Conservation (phyloP, 805 yeast species). For the Schwanniomyces sp. region DNA sequence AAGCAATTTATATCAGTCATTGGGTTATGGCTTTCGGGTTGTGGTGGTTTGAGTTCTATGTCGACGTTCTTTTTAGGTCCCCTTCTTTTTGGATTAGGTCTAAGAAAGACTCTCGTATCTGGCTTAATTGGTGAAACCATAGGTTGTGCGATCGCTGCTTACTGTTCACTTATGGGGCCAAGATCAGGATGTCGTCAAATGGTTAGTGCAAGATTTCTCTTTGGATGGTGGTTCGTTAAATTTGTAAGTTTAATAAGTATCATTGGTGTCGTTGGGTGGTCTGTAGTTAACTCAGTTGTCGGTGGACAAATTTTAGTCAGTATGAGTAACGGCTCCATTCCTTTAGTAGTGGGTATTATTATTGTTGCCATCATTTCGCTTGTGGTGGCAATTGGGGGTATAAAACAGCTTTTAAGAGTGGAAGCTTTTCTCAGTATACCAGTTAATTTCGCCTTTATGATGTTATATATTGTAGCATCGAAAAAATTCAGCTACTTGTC, state of each 20-base stretch:
- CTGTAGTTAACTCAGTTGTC: constrained; percentile 84
- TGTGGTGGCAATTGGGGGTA: constrained; percentile 74
- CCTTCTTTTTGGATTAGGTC: constrained; percentile 64
- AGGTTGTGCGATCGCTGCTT: constrained; percentile 79
- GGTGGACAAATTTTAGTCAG: constrained; percentile 82
- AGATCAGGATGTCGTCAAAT: constrained; percentile 87
- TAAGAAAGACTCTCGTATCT: constrained; percentile 58
- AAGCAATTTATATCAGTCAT: constrained; percentile 45
- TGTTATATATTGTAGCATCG: constrained; percentile 64
- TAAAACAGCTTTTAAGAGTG: constrained; percentile 63
- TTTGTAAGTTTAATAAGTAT: constrained; percentile 70
- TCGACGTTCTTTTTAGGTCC: constrained; percentile 81
- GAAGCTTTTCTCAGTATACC: constrained; percentile 72
- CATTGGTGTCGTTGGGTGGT: constrained; percentile 86
- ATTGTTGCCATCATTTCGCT: constrained; percentile 67
- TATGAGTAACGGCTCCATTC: constrained; percentile 63
- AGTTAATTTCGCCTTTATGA: constrained; percentile 61
- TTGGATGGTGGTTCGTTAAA: constrained; percentile 86
- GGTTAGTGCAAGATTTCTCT: constrained; percentile 76
- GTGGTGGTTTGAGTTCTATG: constrained; percentile 89
- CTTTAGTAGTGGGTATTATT: constrained; percentile 71
- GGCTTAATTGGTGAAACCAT: constrained; percentile 64
- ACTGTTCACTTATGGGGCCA: constrained; percentile 86
- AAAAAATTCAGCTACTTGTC: constrained; percentile 41
- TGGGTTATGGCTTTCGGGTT: constrained; percentile 82